phyloP scores from a whole-genome alignment of 176 grass and related monocot genomes.

The Triticum monococcum region DNA sequence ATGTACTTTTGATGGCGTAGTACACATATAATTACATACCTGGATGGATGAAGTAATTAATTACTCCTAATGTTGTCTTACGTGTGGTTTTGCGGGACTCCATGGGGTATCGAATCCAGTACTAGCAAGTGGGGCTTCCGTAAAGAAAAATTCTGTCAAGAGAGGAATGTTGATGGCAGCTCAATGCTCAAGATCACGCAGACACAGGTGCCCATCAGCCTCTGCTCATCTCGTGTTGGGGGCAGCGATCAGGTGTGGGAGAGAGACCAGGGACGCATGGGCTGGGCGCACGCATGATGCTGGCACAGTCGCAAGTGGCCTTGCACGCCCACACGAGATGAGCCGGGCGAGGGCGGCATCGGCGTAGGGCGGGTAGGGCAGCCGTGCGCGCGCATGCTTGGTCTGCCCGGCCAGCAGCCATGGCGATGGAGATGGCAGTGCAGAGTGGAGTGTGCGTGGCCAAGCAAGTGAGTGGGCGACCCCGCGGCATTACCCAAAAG shows the following conservation, averaged over 20 bases:
- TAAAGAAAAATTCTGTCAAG: background rate
- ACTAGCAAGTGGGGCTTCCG: background rate
- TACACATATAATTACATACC: too few relatives aligned
- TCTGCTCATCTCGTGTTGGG: background rate
- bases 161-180: background rate
- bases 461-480: background rate
- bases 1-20: too few relatives aligned
- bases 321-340: background rate
- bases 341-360: background rate
- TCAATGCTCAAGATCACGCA: background rate
- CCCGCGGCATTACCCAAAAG: conserved; percentile 38
- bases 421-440: background rate
- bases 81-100: background rate
- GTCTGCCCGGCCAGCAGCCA: background rate
- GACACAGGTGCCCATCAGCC: background rate
- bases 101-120: background rate
- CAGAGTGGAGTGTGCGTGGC: background rate
- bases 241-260: background rate
- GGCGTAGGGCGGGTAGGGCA: background rate
- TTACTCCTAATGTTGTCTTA: too few relatives aligned
- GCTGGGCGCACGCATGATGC: conserved; percentile 1
- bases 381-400: background rate
- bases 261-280: background rate
- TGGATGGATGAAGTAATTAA: too few relatives aligned
- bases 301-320: background rate